phyloP scores from a whole-genome alignment of 768 basidiomycete species.

The Agaricus blazei region DNA sequence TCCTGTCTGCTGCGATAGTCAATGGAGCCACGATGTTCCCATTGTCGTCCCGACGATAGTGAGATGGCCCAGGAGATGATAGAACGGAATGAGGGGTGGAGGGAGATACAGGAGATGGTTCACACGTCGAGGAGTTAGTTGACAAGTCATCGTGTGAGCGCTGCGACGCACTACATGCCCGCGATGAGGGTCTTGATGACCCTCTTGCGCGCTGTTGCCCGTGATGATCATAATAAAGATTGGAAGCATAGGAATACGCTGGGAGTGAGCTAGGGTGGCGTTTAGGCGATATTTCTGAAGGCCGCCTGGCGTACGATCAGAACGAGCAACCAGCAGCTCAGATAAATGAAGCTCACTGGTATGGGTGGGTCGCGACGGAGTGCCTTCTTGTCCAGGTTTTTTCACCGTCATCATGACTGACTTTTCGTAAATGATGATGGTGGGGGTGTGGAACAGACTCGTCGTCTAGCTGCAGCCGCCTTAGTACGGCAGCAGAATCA shows the following conservation, averaged over 20 bases:
- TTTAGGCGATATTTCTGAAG: slow-evolving; percentile 19
- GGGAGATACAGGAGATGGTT: slow-evolving; percentile 51
- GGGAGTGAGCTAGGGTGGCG: slow-evolving; percentile 19
- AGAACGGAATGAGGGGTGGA: slow-evolving; percentile 45
- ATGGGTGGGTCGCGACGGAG: slow-evolving; percentile 35
- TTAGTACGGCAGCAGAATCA: slow-evolving; percentile 63
- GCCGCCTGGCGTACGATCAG: slow-evolving; percentile 15
- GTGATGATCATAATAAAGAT: slow-evolving; percentile 18
- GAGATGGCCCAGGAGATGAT: slow-evolving; percentile 15
- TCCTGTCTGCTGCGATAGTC: slow-evolving; percentile 9
- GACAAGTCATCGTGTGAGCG: slow-evolving; percentile 28
- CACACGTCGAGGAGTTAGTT: slow-evolving; percentile 42
- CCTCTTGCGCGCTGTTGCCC: background rate
- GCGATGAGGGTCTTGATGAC: slow-evolving; percentile 5
- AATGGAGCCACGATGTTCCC: background rate
- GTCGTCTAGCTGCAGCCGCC: slow-evolving; percentile 57
- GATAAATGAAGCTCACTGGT: slow-evolving; percentile 14
- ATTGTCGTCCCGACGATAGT: slow-evolving; percentile 8
- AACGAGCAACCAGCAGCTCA: background rate
- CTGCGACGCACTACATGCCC: slow-evolving; percentile 11
- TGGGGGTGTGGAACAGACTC: slow-evolving; percentile 15
- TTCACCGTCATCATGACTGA: slow-evolving; percentile 20
- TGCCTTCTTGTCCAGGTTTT: slow-evolving; percentile 35
- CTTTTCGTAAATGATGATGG: slow-evolving; percentile 16
- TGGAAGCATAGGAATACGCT: slow-evolving; percentile 24